Evolutionary conservation across 495 filamentous ascomycete species (phyloP).

Genomic region (Podospora pseudoanserina): DNA sequence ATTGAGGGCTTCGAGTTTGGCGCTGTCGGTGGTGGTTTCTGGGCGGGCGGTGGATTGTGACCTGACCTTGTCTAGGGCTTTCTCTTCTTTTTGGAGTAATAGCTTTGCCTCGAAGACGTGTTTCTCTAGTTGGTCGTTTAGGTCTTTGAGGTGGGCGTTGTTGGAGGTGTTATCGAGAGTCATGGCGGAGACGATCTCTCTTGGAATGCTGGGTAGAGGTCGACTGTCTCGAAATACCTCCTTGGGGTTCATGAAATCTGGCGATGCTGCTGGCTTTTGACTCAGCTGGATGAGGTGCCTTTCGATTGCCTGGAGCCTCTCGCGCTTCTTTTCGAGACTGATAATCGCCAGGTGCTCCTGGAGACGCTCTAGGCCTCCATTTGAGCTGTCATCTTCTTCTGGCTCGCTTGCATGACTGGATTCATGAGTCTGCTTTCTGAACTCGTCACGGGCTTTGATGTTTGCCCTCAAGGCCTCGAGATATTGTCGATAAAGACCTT

Average conservation of each 20-base stretch:
- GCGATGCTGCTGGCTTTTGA: constrained; percentile 52
- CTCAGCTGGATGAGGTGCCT: constrained; percentile 45
- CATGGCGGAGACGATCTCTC: constrained; percentile 43
- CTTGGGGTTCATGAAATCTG: constrained; percentile 45
- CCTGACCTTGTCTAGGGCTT: constrained; percentile 56
- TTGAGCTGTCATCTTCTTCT: constrained; percentile 4
- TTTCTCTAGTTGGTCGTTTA: constrained; percentile 61
- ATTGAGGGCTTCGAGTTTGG: constrained; percentile 48
- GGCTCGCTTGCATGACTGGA: constrained; percentile 8
- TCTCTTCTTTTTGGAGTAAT: constrained; percentile 59
- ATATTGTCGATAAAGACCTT: constrained; percentile 48
- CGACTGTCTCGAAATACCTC: constrained; percentile 42
- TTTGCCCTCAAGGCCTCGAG: constrained; percentile 58
- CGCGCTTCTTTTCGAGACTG: constrained; percentile 51
- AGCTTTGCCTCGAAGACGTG: constrained; percentile 61
- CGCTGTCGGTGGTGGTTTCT: constrained; percentile 30
- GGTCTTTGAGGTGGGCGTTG: constrained; percentile 40
- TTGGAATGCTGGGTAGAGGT: constrained; percentile 46
- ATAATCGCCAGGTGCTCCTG: constrained; percentile 49
- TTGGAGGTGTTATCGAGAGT: constrained; percentile 32
- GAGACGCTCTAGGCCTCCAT: constrained; percentile 29
- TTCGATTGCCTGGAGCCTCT: constrained; percentile 48
- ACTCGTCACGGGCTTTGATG: constrained; percentile 50
- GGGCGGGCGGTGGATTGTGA: constrained; percentile 33
- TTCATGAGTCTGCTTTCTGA: constrained; percentile 34